Percentiles rank a stretch among this genome's conserved stretches.
These are phyloP conservation scores for Xerocomellus amylosporus DNA, from an alignment of 768 basidiomycete species.

Conservation along the genomic window DNA sequence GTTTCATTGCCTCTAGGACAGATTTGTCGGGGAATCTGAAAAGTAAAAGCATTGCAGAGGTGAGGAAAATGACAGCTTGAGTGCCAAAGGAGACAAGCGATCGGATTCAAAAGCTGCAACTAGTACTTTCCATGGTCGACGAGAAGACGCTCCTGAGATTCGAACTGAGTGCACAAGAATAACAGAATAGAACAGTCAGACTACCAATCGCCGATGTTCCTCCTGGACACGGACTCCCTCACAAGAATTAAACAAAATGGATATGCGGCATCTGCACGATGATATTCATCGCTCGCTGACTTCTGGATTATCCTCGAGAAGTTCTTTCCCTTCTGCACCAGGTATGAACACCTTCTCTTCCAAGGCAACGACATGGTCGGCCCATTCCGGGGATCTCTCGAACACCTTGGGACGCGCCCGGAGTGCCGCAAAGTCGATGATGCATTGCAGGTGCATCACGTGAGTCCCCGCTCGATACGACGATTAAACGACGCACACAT, in stretches of 20 bases:
- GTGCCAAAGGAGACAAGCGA: no score
- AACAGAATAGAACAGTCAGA: not conserved
- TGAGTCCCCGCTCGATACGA: constrained; percentile 9
- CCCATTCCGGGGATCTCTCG: constrained; percentile 3
- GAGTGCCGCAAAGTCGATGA: constrained; percentile 9
- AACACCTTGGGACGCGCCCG: constrained; percentile 9
- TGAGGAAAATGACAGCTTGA: no score
- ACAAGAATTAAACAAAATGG: not conserved
- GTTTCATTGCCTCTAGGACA: no score
- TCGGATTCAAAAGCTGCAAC: no score
- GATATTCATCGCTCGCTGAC: constrained; percentile 11
- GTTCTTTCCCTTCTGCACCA: not conserved
- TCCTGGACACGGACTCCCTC: no score
- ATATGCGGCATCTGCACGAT: constrained; percentile 12
- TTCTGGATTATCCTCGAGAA: constrained; percentile 1
- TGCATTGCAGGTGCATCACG: constrained; percentile 8
- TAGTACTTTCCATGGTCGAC: no score
- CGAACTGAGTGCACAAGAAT: not conserved
- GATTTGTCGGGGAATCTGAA: no score
- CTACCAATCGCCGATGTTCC: not conserved
- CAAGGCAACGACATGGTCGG: not conserved
- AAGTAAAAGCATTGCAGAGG: no score
- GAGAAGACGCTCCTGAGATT: no score
- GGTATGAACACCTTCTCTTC: constrained; percentile 1
- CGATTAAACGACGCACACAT: constrained; percentile 12